Conservation (phyloP, 1,284 basidiomycete genomes). For the Apiotrichum sp. region DNA sequence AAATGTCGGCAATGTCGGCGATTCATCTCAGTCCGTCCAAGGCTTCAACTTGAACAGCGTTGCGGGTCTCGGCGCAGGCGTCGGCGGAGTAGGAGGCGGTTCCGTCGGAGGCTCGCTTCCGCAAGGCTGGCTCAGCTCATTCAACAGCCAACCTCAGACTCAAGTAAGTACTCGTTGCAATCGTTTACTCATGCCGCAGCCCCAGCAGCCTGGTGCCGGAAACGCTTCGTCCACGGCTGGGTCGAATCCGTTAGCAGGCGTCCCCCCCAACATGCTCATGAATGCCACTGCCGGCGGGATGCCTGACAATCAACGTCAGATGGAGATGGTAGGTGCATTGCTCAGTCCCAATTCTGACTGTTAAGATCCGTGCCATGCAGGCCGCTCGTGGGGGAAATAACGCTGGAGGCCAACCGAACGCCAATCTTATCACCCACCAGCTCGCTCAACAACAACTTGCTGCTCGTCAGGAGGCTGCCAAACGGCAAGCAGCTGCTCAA, state of each 20-base stretch:
- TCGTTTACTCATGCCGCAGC: conserved; percentile 5
- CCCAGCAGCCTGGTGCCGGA: neutral
- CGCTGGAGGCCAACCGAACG: conserved; percentile 4
- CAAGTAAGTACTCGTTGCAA: conserved; percentile 9
- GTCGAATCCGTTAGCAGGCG: neutral
- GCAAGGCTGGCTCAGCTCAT: conserved; percentile 14
- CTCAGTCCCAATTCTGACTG: neutral
- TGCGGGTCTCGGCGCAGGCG: neutral
- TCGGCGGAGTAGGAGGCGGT: neutral
- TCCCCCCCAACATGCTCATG: neutral
- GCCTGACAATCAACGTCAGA: conserved; percentile 9
- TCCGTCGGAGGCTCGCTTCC: conserved; percentile 8
- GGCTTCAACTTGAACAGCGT: conserved; percentile 14
- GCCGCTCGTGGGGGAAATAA: conserved; percentile 9
- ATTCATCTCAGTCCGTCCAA: conserved; percentile 6
- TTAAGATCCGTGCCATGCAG: conserved; percentile 16
- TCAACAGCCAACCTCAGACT: conserved; percentile 14
- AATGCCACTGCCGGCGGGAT: neutral
- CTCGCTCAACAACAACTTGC: neutral
- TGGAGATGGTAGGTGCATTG: conserved; percentile 13
- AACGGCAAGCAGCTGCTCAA: neutral
- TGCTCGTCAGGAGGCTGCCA: neutral
- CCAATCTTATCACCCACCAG: conserved; percentile 10
- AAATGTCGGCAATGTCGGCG: conserved; percentile 6
- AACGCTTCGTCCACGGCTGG: conserved; percentile 1